Percentiles rank a stretch among this genome's conserved stretches.
Evolutionary conservation across 2,329 filamentous ascomycete species (phyloP).

Genomic region (Alternaria atra): DNA sequence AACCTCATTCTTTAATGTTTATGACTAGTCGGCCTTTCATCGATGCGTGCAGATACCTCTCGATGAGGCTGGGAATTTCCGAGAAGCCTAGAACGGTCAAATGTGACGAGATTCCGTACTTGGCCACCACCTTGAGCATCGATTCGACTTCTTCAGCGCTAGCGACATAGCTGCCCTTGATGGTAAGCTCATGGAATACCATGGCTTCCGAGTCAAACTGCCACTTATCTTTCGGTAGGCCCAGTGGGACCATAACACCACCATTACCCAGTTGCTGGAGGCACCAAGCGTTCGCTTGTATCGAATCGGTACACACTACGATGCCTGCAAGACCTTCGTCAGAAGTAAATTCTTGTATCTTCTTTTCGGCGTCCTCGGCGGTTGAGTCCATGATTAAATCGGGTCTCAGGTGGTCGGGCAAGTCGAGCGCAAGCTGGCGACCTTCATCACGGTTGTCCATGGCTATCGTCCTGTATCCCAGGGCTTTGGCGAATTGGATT

Average conservation of each 20-base stretch:
- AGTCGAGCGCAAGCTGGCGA: conserved; percentile 28
- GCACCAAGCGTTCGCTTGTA: conserved; percentile 35
- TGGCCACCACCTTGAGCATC: conserved; percentile 35
- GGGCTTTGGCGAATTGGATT: conserved; percentile 69
- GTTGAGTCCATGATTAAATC: conserved; percentile 32
- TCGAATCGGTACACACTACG: conserved; percentile 39
- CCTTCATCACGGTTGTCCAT: conserved; percentile 39
- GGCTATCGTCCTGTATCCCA: conserved; percentile 34
- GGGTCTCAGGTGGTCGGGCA: conserved; percentile 25
- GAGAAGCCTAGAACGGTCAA: conserved; percentile 33
- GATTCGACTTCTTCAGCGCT: conserved; percentile 33
- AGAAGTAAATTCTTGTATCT: conserved; percentile 24
- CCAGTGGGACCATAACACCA: conserved; percentile 37
- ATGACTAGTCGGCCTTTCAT: conserved; percentile 39
- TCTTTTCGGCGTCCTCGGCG: conserved; percentile 20
- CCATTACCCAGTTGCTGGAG: conserved; percentile 32
- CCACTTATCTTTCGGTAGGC: conserved; percentile 36
- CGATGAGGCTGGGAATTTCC: conserved; percentile 31
- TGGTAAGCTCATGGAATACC: conserved; percentile 36
- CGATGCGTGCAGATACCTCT: conserved; percentile 28
- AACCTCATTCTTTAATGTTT: conserved; percentile 19
- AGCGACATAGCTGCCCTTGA: conserved; percentile 38
- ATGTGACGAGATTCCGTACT: conserved; percentile 32
- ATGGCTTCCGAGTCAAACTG: conserved; percentile 37
- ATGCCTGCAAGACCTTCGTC: conserved; percentile 36